Base-by-base conservation (phyloP, 176 grass and related monocot species). In the Triticum timopheevii region DNA sequence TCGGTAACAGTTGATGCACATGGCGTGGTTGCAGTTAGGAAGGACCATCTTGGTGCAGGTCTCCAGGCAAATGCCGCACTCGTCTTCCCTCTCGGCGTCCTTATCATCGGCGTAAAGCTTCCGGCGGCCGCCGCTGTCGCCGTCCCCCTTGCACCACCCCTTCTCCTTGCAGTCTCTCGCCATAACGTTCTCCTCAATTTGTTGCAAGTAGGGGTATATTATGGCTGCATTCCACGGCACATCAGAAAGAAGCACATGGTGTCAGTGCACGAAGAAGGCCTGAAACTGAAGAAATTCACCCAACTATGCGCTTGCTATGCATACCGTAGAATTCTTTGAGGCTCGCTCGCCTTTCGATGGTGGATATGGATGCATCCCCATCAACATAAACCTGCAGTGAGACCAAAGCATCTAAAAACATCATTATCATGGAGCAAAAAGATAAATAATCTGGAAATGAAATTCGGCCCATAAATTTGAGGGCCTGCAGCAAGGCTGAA, bases 61-160 rank as follows among this genome's bases (percentile, higher is more conserved):
- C 86, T 99, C 97, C 88, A 99, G 67, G 85, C 93, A 99, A 88
- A 99, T 99, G 68, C 97, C 97, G 16, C 94, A 99, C 80, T 99
- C 97, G 24, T 95, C 92, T 23, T 97, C 97, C 86, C 97, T 94
- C 64, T 97, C 94, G 40, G 62, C 65, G 85, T 93, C 93, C 84
- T 91, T 89, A 34, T 94, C 92, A 38, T 84, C 78, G 13, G 90
- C 67, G 49, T 88, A 84, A 63, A 83, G 85, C 69, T 83, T 96
- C 92, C 83, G 89, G 52, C 83, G 89, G 52, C 87, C 89, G 16
- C 86, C 86, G 24, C 42, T 50, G 1, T 36, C 40, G 50, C 87
- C 75, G 47, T 76, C 89, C 80, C 79, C 94, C 89, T 81, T 91
- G 42, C 79, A 81, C 87, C 92, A 87, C 12, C 82, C 85, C 85